Base-by-base conservation (phyloP, 371 early-diverging fungal genomes). In the Dichotomocladium elegans region DNA sequence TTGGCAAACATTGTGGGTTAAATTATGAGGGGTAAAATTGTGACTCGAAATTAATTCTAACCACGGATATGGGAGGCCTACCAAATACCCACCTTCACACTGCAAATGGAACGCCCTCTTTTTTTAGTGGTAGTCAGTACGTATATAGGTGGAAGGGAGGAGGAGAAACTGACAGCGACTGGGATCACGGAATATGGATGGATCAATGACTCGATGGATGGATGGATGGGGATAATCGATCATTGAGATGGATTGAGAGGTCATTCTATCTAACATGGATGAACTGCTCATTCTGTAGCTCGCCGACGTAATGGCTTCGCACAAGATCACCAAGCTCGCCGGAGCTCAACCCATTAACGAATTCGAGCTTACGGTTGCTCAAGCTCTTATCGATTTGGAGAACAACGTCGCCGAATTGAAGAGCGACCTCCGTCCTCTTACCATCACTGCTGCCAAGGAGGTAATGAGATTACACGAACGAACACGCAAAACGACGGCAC, bases 321-420 rank as follows among this genome's bases (percentile, higher is more conserved):
- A 81, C 73, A 83, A 86, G 79, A 82, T 86, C 66, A 78, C 83
- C 66, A 93, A 95, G 86, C 89, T 91, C 66, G 79, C 81, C 61
- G 90, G 88, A 61, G 72, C 68, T 45, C 66, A 77, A 57, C 78
- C 88, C 66, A 82, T 88, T 62, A 87, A 90, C 65, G 93, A 90
- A 76, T 84, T 94, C 67, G 96, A 96, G 80, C 84, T 93, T 67
- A 80, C 87, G 72, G 89, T 98, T 72, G 97, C 95, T 70, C 94
- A 95, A 80, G 90, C 94, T 70, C 86, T 98, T 68, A 77, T 88
- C 77, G 97, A 98, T 72, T 83, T 96, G 63, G 95, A 96, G 85
- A 82, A 88, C 70, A 91, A 87, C 82, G 89, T 89, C 64, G 79
- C 91, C 55, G 97, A 97, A 72, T 85, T 96, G 74, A 95, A 92